Conservation (phyloP, 78 protist species). For the Paulinella micropora region DNA sequence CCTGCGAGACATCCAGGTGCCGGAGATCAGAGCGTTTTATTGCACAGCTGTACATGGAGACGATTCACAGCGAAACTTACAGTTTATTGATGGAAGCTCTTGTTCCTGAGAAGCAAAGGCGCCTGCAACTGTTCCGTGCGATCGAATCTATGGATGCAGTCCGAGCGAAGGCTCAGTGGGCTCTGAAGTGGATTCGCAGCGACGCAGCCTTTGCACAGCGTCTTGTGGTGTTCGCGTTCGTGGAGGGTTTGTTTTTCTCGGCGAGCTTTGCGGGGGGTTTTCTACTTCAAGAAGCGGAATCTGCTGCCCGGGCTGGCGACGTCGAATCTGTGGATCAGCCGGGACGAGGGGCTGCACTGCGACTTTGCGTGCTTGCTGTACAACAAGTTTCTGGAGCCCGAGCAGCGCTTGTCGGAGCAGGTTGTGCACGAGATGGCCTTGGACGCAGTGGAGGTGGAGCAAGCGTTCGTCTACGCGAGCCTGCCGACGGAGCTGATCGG, state of each 20-base stretch:
- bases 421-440: conserved; percentile 43
- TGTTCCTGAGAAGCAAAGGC: conserved; percentile 49
- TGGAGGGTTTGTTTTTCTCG: conserved; percentile 96
- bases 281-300: conserved; percentile 91
- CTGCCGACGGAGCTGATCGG: conserved; percentile 91
- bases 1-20: conserved; percentile 74
- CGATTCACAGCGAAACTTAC: conserved; percentile 25
- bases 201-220: conserved; percentile 68
- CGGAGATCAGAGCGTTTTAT: conserved; percentile 95
- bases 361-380: conserved; percentile 90
- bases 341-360: conserved; percentile 93
- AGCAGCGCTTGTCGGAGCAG: background rate
- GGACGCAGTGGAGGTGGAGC: conserved; percentile 83
- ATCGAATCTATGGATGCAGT: conserved; percentile 78
- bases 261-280: conserved; percentile 88
- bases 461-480: conserved; percentile 71
- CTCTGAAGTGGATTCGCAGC: conserved; percentile 72
- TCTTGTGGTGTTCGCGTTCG: conserved; percentile 90
- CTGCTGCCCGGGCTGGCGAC: conserved; percentile 58
- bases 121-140: conserved; percentile 78
- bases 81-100: conserved; percentile 81
- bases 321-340: conserved; percentile 85
- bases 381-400: no score
- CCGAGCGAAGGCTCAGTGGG: conserved; percentile 89
- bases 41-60: conserved; percentile 83